Evolutionary conservation across 148 eudicot species (phyloP).

Genomic region (Amaranthus hypochondriacus): DNA sequence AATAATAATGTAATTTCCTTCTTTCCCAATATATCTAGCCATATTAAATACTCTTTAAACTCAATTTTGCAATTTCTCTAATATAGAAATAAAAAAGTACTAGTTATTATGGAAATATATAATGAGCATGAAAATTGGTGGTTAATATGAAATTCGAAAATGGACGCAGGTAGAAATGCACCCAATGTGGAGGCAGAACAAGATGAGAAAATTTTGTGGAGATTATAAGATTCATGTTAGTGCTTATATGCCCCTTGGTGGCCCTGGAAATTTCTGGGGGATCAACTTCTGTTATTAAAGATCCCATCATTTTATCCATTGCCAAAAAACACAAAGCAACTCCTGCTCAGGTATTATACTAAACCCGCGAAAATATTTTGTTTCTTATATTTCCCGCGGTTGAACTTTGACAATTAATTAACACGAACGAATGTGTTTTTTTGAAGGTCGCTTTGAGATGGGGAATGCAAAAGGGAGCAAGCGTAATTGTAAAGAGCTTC

Average conservation of each 20-base stretch:
- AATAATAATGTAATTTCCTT: too few species aligned
- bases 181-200: constrained; percentile 68
- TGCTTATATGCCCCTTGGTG: constrained; percentile 65
- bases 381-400: too few species aligned
- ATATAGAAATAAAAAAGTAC: background rate
- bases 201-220: constrained; percentile 43
- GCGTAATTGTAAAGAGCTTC: constrained; percentile 61
- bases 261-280: constrained; percentile 68
- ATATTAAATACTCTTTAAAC: too few species aligned
- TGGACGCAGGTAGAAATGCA: constrained; percentile 56
- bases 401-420: background rate
- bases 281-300: constrained; percentile 43
- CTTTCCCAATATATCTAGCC: too few species aligned
- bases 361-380: background rate
- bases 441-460: constrained; percentile 53
- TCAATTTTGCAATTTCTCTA: background rate
- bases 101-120: background rate
- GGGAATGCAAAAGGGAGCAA: constrained; percentile 51
- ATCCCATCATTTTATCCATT: constrained; percentile 46
- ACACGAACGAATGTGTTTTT: background rate
- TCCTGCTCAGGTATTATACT: constrained; percentile 51
- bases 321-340: constrained; percentile 57
- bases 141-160: background rate
- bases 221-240: constrained; percentile 50
- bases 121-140: background rate